Percentiles rank a stretch among this genome's conserved stretches.
These are phyloP conservation scores for Botrytis aclada DNA, from an alignment of 2,329 filamentous ascomycete species.

Conservation along the genomic window DNA sequence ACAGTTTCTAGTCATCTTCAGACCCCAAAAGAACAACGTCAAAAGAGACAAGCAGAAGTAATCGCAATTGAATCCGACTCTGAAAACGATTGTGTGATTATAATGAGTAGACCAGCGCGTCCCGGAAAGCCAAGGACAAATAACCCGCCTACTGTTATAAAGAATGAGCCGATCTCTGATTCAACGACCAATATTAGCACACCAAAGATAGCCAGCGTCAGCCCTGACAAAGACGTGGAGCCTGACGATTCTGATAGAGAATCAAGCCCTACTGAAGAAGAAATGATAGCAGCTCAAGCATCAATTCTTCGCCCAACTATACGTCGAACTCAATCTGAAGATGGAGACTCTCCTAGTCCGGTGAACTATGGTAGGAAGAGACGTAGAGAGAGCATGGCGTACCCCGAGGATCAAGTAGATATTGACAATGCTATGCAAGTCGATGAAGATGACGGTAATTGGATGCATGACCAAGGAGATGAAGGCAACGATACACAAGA, in stretches of 20 bases:
- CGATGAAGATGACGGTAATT: conserved; percentile 10
- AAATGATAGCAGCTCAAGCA: conserved; percentile 16
- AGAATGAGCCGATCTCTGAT: neutral
- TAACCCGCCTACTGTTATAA: neutral
- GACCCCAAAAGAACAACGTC: neutral
- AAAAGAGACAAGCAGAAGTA: neutral
- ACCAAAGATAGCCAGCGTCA: neutral
- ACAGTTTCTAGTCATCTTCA: neutral
- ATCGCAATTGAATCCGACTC: neutral
- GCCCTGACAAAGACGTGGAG: neutral
- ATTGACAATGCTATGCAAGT: conserved; percentile 20
- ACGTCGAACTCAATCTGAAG: neutral
- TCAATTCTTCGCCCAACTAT: neutral
- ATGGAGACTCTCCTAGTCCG: neutral
- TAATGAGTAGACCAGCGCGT: neutral
- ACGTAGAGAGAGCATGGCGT: neutral
- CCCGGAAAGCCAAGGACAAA: neutral
- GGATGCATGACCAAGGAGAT: conserved; percentile 5
- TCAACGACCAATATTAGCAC: neutral
- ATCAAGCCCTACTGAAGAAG: conserved; percentile 2
- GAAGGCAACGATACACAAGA: conserved; percentile 4
- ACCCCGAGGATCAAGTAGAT: conserved; percentile 7
- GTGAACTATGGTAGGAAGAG: neutral
- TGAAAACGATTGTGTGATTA: conserved; percentile 10
- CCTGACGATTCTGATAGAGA: neutral